Conservation (phyloP, 805 yeast genomes). For the Blastobotrys attinorum region DNA sequence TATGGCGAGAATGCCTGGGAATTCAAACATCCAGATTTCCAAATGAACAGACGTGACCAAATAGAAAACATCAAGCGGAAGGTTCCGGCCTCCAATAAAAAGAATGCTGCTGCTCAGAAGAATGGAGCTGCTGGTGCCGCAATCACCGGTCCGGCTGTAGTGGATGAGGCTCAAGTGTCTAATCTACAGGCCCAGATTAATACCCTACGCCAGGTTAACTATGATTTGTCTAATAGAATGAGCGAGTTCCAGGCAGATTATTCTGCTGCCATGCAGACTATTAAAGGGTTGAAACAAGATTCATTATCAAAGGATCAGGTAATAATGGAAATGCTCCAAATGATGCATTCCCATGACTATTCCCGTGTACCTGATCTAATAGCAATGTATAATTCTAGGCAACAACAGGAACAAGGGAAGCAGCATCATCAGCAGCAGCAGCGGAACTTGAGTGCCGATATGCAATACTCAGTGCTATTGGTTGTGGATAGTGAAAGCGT, state of each 20-base stretch:
- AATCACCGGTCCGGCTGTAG: background rate
- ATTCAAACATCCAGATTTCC: constrained; percentile 85
- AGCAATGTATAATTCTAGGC: background rate
- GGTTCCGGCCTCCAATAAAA: constrained; percentile 46
- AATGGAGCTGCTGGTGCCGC: constrained; percentile 15
- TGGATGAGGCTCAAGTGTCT: background rate
- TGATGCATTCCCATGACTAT: background rate
- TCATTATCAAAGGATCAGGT: background rate
- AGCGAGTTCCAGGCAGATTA: constrained; percentile 1
- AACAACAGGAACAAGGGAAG: background rate
- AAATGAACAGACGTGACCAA: constrained; percentile 64
- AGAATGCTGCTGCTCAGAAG: no score
- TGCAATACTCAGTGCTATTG: constrained; percentile 28
- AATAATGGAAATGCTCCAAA: background rate
- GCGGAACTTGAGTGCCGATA: no score
- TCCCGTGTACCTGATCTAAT: background rate
- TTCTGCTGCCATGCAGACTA: background rate
- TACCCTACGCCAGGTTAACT: constrained; percentile 1
- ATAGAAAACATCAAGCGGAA: constrained; percentile 84
- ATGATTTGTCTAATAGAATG: constrained; percentile 7
- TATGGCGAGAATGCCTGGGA: constrained; percentile 65
- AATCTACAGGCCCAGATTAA: constrained; percentile 3
- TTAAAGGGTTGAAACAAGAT: background rate
- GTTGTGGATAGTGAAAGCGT: constrained; percentile 57
- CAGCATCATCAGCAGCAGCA: no score